These are phyloP conservation scores for Plasmodium vinckei DNA, from an alignment of 169 alveolate genomes.

Conservation along the genomic window DNA sequence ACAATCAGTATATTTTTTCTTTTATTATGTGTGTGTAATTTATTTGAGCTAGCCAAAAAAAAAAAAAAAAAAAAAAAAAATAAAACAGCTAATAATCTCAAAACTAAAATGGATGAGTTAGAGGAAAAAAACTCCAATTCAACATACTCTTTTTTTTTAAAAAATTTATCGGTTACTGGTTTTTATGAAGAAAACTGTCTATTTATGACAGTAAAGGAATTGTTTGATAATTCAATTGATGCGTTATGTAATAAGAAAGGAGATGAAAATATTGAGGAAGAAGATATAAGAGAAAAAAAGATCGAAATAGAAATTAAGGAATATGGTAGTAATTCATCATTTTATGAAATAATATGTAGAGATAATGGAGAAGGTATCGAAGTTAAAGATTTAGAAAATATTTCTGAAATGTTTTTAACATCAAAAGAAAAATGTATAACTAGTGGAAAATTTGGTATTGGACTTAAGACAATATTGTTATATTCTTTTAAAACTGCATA, in stretches of 20 bases:
- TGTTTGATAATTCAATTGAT: slow-evolving; percentile 75
- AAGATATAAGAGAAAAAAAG: slow-evolving; percentile 13
- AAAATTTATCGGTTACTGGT: slow-evolving; percentile 74
- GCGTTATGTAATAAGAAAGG: slow-evolving; percentile 26
- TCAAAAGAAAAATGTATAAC: slow-evolving; percentile 69
- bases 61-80: no score
- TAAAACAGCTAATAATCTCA: no score
- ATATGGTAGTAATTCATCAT: slow-evolving; percentile 41
- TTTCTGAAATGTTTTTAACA: slow-evolving; percentile 74
- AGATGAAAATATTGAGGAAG: slow-evolving; percentile 2
- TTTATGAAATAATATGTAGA: slow-evolving; percentile 72
- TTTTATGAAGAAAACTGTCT: slow-evolving; percentile 76
- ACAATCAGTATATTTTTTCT: no score
- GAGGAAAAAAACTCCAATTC: slow-evolving; percentile 30
- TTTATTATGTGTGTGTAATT: no score
- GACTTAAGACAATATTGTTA: slow-evolving; percentile 61
- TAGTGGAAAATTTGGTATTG: slow-evolving; percentile 74
- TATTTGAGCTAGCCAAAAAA: no score
- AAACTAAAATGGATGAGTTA: no score
- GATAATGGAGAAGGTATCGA: slow-evolving; percentile 74
- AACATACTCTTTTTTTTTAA: slow-evolving; percentile 67
- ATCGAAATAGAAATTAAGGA: slow-evolving; percentile 54
- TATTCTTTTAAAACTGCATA: slow-evolving; percentile 75
- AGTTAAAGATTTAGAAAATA: slow-evolving; percentile 71
- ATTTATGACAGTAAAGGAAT: slow-evolving; percentile 77